These are phyloP conservation scores for Lentinula sp. DNA, from an alignment of 768 basidiomycete genomes.

Conservation along the genomic window DNA sequence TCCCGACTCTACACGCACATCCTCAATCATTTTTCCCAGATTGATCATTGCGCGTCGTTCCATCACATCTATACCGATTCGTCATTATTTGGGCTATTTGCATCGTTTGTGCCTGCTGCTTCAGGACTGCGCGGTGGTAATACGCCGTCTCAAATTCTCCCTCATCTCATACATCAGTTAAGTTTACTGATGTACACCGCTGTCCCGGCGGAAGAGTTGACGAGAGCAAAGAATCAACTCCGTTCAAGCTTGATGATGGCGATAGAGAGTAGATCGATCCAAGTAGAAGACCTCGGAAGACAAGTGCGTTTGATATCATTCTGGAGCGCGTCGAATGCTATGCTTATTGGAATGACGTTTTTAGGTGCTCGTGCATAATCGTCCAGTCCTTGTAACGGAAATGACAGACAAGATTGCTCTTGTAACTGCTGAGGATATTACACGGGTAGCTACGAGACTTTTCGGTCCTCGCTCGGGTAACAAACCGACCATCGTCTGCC, in stretches of 20 bases:
- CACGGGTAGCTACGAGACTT: conserved; percentile 68
- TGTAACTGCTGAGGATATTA: conserved; percentile 64
- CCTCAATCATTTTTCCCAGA: conserved; percentile 87
- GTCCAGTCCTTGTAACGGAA: conserved; percentile 82
- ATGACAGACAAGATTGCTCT: conserved; percentile 86
- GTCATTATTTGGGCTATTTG: conserved; percentile 88
- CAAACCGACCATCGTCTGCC: conserved; percentile 74
- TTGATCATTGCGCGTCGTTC: conserved; percentile 95
- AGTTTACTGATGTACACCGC: conserved; percentile 70
- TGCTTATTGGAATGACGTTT: background rate
- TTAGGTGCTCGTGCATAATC: conserved; percentile 78
- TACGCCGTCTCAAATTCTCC: conserved; percentile 65
- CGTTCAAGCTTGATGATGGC: conserved; percentile 93
- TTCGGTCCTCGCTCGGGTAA: conserved; percentile 60
- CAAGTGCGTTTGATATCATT: conserved; percentile 45
- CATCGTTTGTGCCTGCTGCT: conserved; percentile 68
- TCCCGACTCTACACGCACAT: conserved; percentile 94
- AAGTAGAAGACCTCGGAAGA: conserved; percentile 86
- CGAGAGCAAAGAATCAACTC: conserved; percentile 91
- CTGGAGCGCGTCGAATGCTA: background rate
- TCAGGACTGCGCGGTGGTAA: conserved; percentile 53
- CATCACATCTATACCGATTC: conserved; percentile 97
- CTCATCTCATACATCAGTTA: conserved; percentile 84
- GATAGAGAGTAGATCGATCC: conserved; percentile 77
- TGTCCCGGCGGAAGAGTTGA: conserved; percentile 64